Evolutionary conservation across 176 grass and related monocot genomes (phyloP), one percentile per base, ranked within the genome.

Genomic region (Microstegium vimineum): DNA sequence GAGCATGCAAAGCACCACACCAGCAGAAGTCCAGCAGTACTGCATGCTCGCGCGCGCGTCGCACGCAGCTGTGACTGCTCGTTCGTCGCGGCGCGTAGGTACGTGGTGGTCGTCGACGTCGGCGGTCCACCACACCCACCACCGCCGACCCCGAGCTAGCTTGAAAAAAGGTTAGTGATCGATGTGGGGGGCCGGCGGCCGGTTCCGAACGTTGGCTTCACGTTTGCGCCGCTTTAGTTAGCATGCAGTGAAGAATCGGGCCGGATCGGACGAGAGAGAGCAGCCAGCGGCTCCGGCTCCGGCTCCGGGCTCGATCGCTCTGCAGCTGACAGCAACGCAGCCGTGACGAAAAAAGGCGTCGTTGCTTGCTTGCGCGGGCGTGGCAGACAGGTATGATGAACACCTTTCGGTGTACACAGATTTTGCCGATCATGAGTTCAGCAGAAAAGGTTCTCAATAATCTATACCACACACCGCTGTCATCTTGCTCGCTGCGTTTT

Each of bases 361-460:
- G 47, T 25, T 54, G 49, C 22, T 60, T 60, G 23, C n/a, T 10
- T 18, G 56, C 0, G 43, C 77, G 64, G 64, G 72, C 88, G 88
- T 90, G 88, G 83, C 83, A 73, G 73, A 86, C 88, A 90, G 22
- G 73, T 77, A 77, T 89, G 66, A 73, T 82, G 73, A 0, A 5
- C 17, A 12, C 71, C 77, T 81, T 85, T 81, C 42, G 52, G 42
- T 76, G 42, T 76, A 1, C 14, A 10, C 69, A 77, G 83, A 86
- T 86, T 89, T 86, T 32, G 45, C 73, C 88, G n/a, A 73, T 73
- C 59, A 66, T 73, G 69, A 73, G 34, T 34, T 32, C 35, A 66
- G 59, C 18, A 36, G 8, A 45, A 43, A 35, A 35, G 2, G 25
- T 0, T 30, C 32, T 32, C 71, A 43, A 64, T 81, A 54, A 54